phyloP scores from a whole-genome alignment of 352 stramenopile species.

The Globisporangium orthogonon region DNA sequence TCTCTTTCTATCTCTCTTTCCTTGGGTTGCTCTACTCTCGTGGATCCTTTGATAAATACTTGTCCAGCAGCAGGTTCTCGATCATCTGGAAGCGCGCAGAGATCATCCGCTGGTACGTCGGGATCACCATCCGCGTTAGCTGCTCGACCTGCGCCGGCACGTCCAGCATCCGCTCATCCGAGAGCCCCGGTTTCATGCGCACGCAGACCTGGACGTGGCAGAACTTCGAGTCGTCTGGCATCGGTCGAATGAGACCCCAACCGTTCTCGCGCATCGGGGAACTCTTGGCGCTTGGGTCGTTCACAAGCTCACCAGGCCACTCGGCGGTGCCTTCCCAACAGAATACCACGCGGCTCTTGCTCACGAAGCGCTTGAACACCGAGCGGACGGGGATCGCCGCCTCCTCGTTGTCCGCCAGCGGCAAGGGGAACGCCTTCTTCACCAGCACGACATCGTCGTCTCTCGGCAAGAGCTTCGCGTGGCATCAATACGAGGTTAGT shows the following conservation, averaged over 20 bases:
- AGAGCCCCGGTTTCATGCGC: slow-evolving; percentile 5
- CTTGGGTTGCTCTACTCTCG: no score
- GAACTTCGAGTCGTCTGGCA: not conserved
- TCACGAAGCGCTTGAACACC: slow-evolving; percentile 10
- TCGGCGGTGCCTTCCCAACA: slow-evolving; percentile 9
- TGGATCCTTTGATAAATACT: not conserved
- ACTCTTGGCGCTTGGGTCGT: not conserved
- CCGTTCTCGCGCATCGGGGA: slow-evolving; percentile 7
- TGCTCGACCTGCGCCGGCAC: not conserved
- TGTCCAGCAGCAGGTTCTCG: slow-evolving; percentile 14
- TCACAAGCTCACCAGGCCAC: slow-evolving; percentile 2
- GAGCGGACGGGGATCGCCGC: slow-evolving; percentile 1
- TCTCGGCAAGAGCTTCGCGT: not conserved
- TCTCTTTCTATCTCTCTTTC: no score
- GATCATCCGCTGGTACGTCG: slow-evolving; percentile 7
- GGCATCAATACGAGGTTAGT: not conserved
- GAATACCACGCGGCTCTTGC: slow-evolving; percentile 6
- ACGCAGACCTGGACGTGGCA: slow-evolving; percentile 6
- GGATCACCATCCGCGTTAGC: slow-evolving; percentile 8
- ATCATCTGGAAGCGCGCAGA: slow-evolving; percentile 9
- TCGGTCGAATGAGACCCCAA: slow-evolving; percentile 8
- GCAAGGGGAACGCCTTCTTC: slow-evolving; percentile 5
- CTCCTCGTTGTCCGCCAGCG: not conserved
- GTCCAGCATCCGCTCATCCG: slow-evolving; percentile 7
- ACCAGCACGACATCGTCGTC: slow-evolving; percentile 8